phyloP scores from a whole-genome alignment of 2,329 filamentous ascomycete species.

The Phialophora tarda region DNA sequence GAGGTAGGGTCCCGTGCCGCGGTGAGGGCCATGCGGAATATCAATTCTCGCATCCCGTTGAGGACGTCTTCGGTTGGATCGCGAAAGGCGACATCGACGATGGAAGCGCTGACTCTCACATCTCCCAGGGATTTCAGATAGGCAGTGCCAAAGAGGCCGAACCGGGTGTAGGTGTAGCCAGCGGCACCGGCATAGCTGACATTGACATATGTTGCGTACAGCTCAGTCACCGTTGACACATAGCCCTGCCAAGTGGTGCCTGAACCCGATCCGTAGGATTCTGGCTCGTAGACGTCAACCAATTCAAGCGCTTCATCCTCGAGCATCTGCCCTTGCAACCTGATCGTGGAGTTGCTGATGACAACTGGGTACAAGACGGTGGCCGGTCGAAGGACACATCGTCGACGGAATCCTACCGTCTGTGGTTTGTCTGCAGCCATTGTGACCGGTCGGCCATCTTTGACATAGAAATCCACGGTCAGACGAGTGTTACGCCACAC shows the following conservation, averaged over 20 bases:
- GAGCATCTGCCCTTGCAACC: conserved; percentile 3
- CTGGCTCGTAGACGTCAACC: not conserved
- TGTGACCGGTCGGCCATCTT: not conserved
- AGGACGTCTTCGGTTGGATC: conserved; percentile 7
- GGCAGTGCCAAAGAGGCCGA: conserved; percentile 3
- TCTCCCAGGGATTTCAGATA: conserved; percentile 2
- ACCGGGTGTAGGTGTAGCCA: conserved; percentile 1
- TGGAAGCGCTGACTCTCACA: not conserved
- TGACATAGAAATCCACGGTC: conserved; percentile 2
- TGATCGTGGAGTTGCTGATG: conserved; percentile 9
- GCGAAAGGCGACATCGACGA: not conserved
- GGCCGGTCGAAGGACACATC: conserved; percentile 4
- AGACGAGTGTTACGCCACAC: conserved; percentile 2
- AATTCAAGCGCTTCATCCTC: not conserved
- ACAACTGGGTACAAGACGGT: conserved; percentile 1
- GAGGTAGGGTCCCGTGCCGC: not conserved
- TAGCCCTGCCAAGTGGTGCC: conserved; percentile 6
- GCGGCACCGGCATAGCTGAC: conserved; percentile 4
- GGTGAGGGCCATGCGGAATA: conserved; percentile 5
- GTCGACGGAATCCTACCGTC: not conserved
- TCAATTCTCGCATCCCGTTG: conserved; percentile 3
- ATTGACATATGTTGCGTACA: not conserved
- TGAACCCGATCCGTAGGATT: not conserved
- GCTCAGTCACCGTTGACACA: not conserved
- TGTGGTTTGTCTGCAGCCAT: not conserved